phyloP scores from a whole-genome alignment of 2,329 filamentous ascomycete species.

The Aspergillus novoparasiticus region DNA sequence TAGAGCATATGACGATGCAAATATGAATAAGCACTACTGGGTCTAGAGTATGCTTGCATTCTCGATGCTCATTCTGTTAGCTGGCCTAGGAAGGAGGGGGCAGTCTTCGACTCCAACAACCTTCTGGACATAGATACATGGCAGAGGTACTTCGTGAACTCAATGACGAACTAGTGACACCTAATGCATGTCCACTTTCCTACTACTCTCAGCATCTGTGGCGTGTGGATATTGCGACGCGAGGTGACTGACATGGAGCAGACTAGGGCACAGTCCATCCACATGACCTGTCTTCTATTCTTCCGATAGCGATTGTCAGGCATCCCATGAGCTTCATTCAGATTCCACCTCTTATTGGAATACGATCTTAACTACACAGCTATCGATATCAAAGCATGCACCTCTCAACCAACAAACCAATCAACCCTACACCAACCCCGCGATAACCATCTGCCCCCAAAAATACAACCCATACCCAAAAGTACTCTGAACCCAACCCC shows the following conservation, averaged over 20 bases:
- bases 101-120: no score
- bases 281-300: not conserved
- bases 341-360: not conserved
- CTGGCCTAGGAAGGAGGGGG: no score
- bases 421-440: slow-evolving; percentile 8
- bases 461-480: slow-evolving; percentile 31
- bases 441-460: slow-evolving; percentile 33
- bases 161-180: not conserved
- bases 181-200: not conserved
- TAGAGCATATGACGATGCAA: not conserved
- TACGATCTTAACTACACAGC: not conserved
- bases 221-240: not conserved
- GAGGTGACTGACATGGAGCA: not conserved
- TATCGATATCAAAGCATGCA: not conserved
- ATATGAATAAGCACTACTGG: not conserved
- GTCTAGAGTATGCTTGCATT: not conserved
- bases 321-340: not conserved
- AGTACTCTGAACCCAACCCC: slow-evolving; percentile 19
- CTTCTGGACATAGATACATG: no score
- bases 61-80: not conserved
- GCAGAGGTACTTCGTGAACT: not conserved
- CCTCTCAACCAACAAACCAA: not conserved
- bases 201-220: not conserved
- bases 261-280: not conserved
- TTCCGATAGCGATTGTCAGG: not conserved